phyloP scores from a whole-genome alignment of 345 rosid genomes.

The Raphanus raphanistrum region DNA sequence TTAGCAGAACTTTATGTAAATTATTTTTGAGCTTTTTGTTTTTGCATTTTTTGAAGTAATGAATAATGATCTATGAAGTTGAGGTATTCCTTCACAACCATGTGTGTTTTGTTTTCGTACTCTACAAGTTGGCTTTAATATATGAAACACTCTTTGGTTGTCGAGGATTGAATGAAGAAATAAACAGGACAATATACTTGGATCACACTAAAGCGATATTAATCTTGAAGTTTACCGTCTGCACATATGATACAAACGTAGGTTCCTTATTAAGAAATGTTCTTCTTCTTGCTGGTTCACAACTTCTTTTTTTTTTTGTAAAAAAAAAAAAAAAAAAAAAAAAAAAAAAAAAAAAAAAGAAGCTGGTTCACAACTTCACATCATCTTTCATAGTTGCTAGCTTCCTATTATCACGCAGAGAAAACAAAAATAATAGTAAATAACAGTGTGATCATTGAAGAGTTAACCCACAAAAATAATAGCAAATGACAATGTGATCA shows the following conservation, averaged over 20 bases:
- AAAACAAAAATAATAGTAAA: neutral
- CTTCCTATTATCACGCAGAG: neutral
- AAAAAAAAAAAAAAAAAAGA: no score
- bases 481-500: no score
- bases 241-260: neutral
- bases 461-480: no score
- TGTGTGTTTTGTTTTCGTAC: constrained; percentile 6
- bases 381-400: no score
- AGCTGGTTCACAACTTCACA: no score
- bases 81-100: constrained; percentile 16
- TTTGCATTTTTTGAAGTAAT: neutral
- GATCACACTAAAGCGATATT: neutral
- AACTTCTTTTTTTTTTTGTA: no score
- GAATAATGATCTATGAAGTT: constrained; percentile 19
- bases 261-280: neutral
- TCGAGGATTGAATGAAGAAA: neutral
- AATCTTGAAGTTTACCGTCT: neutral
- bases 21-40: neutral
- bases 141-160: neutral
- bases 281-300: no score
- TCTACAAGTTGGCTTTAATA: neutral
- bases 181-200: neutral
- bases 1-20: neutral
- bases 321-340: no score
- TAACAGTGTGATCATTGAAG: neutral